Base-by-base conservation (phyloP, 2,329 filamentous ascomycete genomes). In the Dactylonectria estremocensis region DNA sequence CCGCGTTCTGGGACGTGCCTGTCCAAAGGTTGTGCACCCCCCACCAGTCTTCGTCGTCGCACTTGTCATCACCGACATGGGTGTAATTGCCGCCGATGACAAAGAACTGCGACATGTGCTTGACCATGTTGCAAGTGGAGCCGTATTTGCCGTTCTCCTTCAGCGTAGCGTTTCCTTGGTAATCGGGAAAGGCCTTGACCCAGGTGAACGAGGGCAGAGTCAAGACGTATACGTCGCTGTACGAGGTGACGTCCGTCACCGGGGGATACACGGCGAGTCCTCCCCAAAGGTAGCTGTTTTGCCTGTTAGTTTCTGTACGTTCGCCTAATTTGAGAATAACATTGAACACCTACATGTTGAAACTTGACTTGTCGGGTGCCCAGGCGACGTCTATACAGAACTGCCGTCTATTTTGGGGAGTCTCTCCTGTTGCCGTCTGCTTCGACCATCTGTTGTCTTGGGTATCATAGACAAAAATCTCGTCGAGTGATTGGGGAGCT, bases 371-470 rank as follows among this genome's bases (percentile, higher is more conserved):
- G 70, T 90, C 89, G 9, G 81, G 70, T 0, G 88, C 83, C 86
- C 88, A 90, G 1, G 86, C 85, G 9, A 83, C 86, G 53, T 87
- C 89, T 5, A 87, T 87, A 74, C 89, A 90, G 73, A 90, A 91
- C 31, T 85, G 83, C 28, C 87, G 81, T n/a, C 89, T 80, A 67
- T 83, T 78, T 16, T 77, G 77, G 5, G 88, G 89, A 2, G 87
- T 74, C 20, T 82, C 73, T 0, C 89, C 89, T 0, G 80, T 81
- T 1, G 89, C 86, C 5, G 77, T 85, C 72, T 43, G 40, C 4
- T 8, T 43, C 6, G 40, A 43, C 40, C 40, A 43, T 43, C 14
- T 8, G n/a, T 43, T n/a, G 16, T n/a, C 40, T n/a, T 43, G 40
- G 40, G 90, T 84, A 69, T 91, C 89, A 69, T 87, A 90, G 3